These are phyloP conservation scores for Aegilops longissima DNA, from an alignment of 176 grass and related monocot genomes.

Conservation along the genomic window DNA sequence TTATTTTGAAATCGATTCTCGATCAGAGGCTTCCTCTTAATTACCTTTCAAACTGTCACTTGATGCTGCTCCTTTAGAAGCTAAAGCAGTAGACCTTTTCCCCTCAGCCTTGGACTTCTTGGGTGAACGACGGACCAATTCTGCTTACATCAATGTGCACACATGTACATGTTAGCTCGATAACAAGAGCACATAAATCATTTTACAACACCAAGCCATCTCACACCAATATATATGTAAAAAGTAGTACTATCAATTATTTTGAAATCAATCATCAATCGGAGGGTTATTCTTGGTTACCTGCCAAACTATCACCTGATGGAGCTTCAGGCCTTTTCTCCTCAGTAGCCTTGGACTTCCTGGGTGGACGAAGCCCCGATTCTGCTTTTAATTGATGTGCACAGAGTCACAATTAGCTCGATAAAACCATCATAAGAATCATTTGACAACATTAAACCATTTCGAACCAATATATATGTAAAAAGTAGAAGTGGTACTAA, in stretches of 20 bases:
- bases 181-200: neutral
- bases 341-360: neutral
- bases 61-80: neutral
- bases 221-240: neutral
- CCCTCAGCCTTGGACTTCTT: neutral
- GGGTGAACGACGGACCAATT: neutral
- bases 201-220: neutral
- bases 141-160: neutral
- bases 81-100: neutral
- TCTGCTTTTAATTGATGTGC: neutral
- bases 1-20: neutral
- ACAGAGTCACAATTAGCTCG: neutral
- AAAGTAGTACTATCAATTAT: neutral
- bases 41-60: neutral
- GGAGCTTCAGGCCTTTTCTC: neutral
- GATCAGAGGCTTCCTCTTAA: neutral
- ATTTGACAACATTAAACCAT: neutral
- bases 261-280: neutral
- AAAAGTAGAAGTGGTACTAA: neutral
- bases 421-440: neutral
- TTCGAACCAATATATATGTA: neutral
- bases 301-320: neutral
- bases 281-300: neutral
- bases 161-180: neutral
- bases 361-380: neutral